A percentile compares a stretch with the other conserved stretches of the same genome.
Conservation (phyloP, 1,284 basidiomycete genomes). For the Irpex sp. region DNA sequence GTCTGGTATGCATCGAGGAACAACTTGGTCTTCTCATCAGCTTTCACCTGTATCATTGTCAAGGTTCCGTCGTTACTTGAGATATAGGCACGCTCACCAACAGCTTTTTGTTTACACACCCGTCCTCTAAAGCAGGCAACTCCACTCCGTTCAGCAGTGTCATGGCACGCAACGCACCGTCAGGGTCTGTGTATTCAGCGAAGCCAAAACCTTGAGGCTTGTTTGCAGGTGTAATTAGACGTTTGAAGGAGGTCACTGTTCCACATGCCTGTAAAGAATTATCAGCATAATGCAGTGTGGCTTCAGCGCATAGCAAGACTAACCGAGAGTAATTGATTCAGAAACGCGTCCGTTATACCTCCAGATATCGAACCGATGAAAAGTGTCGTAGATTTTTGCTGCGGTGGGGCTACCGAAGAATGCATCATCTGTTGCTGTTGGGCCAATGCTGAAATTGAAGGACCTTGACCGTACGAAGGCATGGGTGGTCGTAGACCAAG, state of each 20-base stretch:
- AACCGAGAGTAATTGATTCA: slow-evolving; percentile 78
- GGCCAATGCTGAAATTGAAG: slow-evolving; percentile 83
- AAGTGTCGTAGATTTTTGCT: slow-evolving; percentile 60
- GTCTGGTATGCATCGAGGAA: slow-evolving; percentile 84
- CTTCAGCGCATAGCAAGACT: slow-evolving; percentile 26
- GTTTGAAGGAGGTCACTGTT: slow-evolving; percentile 82
- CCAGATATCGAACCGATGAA: slow-evolving; percentile 96
- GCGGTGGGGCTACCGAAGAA: slow-evolving; percentile 56
- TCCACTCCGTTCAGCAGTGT: slow-evolving; percentile 81
- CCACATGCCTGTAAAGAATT: slow-evolving; percentile 71
- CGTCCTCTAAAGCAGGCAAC: slow-evolving; percentile 82
- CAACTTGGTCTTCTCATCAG: slow-evolving; percentile 87
- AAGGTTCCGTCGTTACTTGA: too few species aligned
- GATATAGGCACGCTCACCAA: slow-evolving; percentile 43
- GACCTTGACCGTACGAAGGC: slow-evolving; percentile 82
- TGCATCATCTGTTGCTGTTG: slow-evolving; percentile 68
- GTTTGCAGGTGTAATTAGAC: slow-evolving; percentile 83
- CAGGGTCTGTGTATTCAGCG: slow-evolving; percentile 88
- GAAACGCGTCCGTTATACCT: slow-evolving; percentile 79
- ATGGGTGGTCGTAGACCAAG: slow-evolving; percentile 81
- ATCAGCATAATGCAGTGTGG: neutral
- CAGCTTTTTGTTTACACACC: slow-evolving; percentile 81
- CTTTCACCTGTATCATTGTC: slow-evolving; percentile 66
- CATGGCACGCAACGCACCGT: slow-evolving; percentile 81
- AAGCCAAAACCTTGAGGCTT: slow-evolving; percentile 96